Conservation (phyloP, 108 stramenopile genomes). For the Epithemia pelagica region DNA sequence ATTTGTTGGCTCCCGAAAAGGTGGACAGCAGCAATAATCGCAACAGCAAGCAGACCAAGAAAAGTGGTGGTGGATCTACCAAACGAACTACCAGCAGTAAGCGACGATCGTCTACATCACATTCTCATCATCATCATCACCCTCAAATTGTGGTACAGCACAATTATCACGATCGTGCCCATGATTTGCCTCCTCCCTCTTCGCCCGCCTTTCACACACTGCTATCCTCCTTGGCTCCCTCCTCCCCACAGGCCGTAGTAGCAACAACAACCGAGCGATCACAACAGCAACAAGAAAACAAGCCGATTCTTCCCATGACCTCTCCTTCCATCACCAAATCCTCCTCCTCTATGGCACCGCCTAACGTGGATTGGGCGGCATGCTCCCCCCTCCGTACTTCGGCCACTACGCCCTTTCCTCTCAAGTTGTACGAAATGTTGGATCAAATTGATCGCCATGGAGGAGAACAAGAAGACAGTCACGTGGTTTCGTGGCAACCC, state of each 20-base stretch:
- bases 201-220: background rate
- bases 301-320: no score
- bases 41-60: no score
- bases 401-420: slow-evolving; percentile 14
- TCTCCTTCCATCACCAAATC: background rate
- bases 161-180: slow-evolving; percentile 64
- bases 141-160: slow-evolving; percentile 31
- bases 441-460: slow-evolving; percentile 19
- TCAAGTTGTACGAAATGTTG: slow-evolving; percentile 33
- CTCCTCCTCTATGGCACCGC: background rate
- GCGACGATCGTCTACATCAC: no score
- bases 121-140: background rate
- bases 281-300: no score
- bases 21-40: no score
- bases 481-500: slow-evolving; percentile 80
- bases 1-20: no score
- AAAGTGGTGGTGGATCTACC: no score
- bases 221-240: background rate
- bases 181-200: slow-evolving; percentile 19
- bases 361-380: slow-evolving; percentile 1
- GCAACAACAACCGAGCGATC: no score
- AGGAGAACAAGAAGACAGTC: slow-evolving; percentile 42
- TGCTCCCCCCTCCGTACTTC: slow-evolving; percentile 10
- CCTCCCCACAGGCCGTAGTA: no score
- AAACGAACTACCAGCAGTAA: no score